Percentiles rank a stretch among this genome's conserved stretches.
These are phyloP conservation scores for Ophiosphaerella narmari DNA, from an alignment of 2,329 filamentous ascomycete species.

Conservation along the genomic window DNA sequence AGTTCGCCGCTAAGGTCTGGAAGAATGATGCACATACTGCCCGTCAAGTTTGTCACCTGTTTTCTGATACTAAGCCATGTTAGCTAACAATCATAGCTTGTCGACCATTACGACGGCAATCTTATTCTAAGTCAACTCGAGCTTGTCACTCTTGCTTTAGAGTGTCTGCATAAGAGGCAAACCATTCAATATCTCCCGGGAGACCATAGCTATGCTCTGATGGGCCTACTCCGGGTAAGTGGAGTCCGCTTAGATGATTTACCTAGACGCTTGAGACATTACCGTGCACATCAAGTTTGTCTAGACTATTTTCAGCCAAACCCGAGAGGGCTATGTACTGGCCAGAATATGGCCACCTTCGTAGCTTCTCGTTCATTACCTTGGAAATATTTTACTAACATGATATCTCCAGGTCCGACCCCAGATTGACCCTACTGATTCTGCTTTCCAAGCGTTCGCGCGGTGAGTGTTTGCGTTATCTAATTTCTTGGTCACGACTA, in stretches of 20 bases:
- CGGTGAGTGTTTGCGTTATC: constrained; percentile 19
- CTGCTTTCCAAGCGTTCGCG: constrained; percentile 55
- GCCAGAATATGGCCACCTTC: too few species aligned
- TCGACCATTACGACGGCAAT: constrained; percentile 54
- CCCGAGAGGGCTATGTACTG: too few species aligned
- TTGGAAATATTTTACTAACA: neutral
- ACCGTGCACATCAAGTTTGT: too few species aligned
- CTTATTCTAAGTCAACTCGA: constrained; percentile 49
- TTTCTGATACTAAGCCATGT: neutral
- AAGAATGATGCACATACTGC: constrained; percentile 44
- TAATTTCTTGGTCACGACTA: neutral
- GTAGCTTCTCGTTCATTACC: neutral
- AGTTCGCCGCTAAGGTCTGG: constrained; percentile 50
- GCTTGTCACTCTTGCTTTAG: constrained; percentile 48
- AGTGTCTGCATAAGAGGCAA: constrained; percentile 48
- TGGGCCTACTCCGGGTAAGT: constrained; percentile 50
- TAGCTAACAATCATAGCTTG: constrained; percentile 38
- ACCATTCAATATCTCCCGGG: constrained; percentile 46
- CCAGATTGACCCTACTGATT: constrained; percentile 45
- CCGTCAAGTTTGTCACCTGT: constrained; percentile 21
- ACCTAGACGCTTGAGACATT: too few species aligned
- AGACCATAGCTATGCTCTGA: constrained; percentile 53
- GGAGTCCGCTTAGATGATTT: neutral
- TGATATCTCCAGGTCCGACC: constrained; percentile 33
- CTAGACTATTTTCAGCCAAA: too few species aligned